Conservation (phyloP, 1,139 yeast genomes). For the Kodamaea alishanica region DNA sequence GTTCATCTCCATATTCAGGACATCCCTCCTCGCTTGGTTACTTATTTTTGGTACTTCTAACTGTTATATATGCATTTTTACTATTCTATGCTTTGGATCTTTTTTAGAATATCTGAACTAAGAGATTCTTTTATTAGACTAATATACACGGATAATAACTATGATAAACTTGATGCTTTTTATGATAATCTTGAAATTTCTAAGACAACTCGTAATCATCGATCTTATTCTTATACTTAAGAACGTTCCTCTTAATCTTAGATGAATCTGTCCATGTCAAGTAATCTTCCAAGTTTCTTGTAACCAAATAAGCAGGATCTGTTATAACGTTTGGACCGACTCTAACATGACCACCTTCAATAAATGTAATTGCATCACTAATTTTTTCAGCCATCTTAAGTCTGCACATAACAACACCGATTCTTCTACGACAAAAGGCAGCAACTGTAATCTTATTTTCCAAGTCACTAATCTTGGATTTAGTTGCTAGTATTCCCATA, state of each 20-base stretch:
- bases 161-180: background rate
- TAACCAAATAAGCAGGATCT: conserved; percentile 92
- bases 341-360: conserved; percentile 96
- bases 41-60: too few relatives aligned
- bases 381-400: conserved; percentile 91
- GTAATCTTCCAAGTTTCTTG: conserved; percentile 91
- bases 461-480: conserved; percentile 86
- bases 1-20: too few relatives aligned
- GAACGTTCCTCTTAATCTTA: conserved; percentile 85
- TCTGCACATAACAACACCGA: conserved; percentile 94
- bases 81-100: too few relatives aligned
- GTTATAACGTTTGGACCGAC: conserved; percentile 95
- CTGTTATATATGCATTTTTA: too few relatives aligned
- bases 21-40: too few relatives aligned
- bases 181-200: background rate
- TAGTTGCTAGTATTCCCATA: conserved; percentile 83
- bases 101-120: too few relatives aligned
- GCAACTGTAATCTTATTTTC: conserved; percentile 91
- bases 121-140: too few relatives aligned
- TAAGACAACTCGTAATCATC: conserved; percentile 71
- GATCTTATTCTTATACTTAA: conserved; percentile 82
- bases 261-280: conserved; percentile 96
- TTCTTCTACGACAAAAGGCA: conserved; percentile 85
- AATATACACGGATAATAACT: too few relatives aligned
- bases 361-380: conserved; percentile 82